Evolutionary conservation across 1,284 basidiomycete genomes (phyloP), one percentile per base, ranked within the genome.

Genomic region (Tilletia indica): DNA sequence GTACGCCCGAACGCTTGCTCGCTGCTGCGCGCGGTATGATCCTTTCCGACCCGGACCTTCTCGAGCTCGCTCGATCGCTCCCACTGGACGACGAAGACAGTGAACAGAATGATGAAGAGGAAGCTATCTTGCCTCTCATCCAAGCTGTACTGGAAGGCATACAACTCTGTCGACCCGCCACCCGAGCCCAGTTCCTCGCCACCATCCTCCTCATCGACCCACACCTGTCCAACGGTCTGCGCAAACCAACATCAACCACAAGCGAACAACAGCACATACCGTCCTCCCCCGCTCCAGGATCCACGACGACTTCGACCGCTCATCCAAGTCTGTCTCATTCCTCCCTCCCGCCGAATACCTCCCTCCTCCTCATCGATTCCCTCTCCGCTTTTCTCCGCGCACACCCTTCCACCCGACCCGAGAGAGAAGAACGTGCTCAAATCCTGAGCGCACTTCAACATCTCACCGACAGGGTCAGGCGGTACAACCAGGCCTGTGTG

Each of bases 401-500:
- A 6, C 34, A 25, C 4, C 61, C 61, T 9, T 36, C 8, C n/a
- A 64, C 31, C 36, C 12, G 19, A 8, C 14, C 31, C 16, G 61
- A 42, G 34, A 11, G 61, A 38, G 61, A 64, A 16, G 34, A 64
- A 39, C 61, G 61, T 12, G 31, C 61, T 4, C 61, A 64, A 6
- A 42, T 64, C 31, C 34, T 64, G 34, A 34, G 34, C 38, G 34
- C 19, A 3, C 61, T 64, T 11, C 31, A 38, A 42, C 3, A 25
- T 21, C 36, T 64, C 14, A 38, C 4, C 61, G 38, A 34, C 3
- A 64, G 36, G 36, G 36, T 64, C 4, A 36, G 61, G 61, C 38
- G 61, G 36, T 64, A 64, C 21, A 64, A 64, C 61, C 61, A 64
- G n/a, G 61, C 61, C 5, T 64, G 61, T n/a, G 31, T 64, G 3